phyloP scores from a whole-genome alignment of 2,329 filamentous ascomycete genomes.

The Cladobotryum mycophilum region DNA sequence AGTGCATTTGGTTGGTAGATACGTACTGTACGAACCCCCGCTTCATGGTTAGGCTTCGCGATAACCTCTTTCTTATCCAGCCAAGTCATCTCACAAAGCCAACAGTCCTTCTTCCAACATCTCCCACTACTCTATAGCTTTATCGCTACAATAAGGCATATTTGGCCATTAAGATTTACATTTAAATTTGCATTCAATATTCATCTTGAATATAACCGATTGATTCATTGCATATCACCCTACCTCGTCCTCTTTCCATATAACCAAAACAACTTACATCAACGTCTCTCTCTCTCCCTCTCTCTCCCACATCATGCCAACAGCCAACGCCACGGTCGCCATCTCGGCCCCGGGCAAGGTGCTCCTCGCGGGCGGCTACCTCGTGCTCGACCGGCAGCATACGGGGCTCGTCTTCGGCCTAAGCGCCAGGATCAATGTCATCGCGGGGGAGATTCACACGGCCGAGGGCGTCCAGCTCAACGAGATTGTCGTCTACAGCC shows the following conservation, averaged over 20 bases:
- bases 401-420: conserved; percentile 68
- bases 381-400: conserved; percentile 83
- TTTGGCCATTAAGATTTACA: too few relatives aligned
- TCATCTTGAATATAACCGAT: too few relatives aligned
- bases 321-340: conserved; percentile 39
- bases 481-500: conserved; percentile 81
- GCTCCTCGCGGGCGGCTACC: conserved; percentile 86
- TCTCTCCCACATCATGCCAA: background rate
- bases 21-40: too few relatives aligned
- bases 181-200: too few relatives aligned
- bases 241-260: background rate
- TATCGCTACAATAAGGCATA: too few relatives aligned
- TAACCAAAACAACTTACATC: background rate
- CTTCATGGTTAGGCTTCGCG: background rate
- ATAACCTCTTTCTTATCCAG: background rate
- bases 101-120: too few relatives aligned
- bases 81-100: too few relatives aligned
- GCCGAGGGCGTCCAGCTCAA: conserved; percentile 57
- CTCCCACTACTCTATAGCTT: too few relatives aligned
- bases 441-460: conserved; percentile 51
- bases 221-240: background rate
- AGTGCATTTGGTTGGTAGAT: too few relatives aligned
- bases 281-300: too few relatives aligned
- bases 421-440: conserved; percentile 60
- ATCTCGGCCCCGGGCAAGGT: conserved; percentile 96